Evolutionary conservation across 2,329 filamentous ascomycete genomes (phyloP), one percentile per base, ranked within the genome.

Genomic region (Ascochyta fabae): DNA sequence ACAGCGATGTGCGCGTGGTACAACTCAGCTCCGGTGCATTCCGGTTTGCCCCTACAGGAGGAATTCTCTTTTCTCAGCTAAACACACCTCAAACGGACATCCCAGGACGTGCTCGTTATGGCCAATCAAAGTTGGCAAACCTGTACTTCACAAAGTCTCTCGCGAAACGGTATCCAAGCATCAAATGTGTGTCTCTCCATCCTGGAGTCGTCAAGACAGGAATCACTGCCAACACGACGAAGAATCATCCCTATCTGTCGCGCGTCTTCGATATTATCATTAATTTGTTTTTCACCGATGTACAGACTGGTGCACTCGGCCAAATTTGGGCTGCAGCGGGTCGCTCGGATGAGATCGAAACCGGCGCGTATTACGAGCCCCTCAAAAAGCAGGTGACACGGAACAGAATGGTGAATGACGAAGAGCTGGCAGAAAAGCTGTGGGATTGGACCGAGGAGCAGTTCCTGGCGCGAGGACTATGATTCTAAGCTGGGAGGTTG

Each of bases 131-230:
- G 12, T 12, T 15, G 3, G 80, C 80, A 15, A 80, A 81, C 41
- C 65, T 81, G 8, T 70, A 80, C 3, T 80, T 75, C 58, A 66
- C 75, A 0, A 58, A 66, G 4, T 61, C 74, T 27, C 65, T 80
- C 12, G 76, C 78, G 2, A 53, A 63, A n/a, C 70, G 67, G 0
- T 77, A 81, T 55, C 79, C 79, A 5, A 45, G 64, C 3, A 72
- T 82, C 57, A 78, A 66, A 0, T 66, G 64, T 8, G 69, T 75
- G 0, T 62, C 76, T 0, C 54, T 81, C 3, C 79, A 83, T 59
- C 81, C 80, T 0, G 81, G 81, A 2, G 64, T 77, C 23, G 74
- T 81, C 22, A 60, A 66, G 7, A 80, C 80, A 2, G 73, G 36
- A 23, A 53, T 60, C 6, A 19, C 23, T 12, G 31, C 35, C 12